Conservation (phyloP, 805 yeast genomes). For the Martiniozyma abietophila region DNA sequence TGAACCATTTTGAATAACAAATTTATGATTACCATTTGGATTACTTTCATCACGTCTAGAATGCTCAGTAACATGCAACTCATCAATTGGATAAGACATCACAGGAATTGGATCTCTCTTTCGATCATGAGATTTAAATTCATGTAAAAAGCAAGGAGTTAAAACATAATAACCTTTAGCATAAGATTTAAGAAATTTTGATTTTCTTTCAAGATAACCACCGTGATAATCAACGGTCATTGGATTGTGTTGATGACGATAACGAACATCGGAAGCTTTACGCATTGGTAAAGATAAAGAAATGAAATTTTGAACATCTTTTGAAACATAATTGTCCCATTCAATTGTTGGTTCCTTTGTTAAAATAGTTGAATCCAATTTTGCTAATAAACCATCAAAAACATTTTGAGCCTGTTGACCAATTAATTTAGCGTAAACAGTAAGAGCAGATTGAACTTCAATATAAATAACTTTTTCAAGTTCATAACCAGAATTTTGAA, state of each 20-base stretch:
- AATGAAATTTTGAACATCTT: conserved; percentile 58
- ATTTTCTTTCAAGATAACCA: conserved; percentile 80
- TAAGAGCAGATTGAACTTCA: conserved; percentile 77
- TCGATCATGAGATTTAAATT: conserved; percentile 76
- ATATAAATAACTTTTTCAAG: conserved; percentile 79
- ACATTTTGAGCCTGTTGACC: conserved; percentile 69
- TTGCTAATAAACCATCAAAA: conserved; percentile 55
- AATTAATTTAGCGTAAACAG: conserved; percentile 58
- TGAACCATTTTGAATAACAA: conserved; percentile 68
- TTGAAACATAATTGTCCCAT: conserved; percentile 76
- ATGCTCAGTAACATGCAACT: conserved; percentile 77
- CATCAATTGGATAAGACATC: conserved; percentile 71
- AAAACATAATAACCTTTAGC: conserved; percentile 85
- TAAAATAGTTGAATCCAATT: conserved; percentile 59
- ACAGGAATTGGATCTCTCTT: conserved; percentile 74
- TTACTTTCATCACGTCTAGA: conserved; percentile 57
- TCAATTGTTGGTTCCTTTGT: conserved; percentile 73
- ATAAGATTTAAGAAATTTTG: conserved; percentile 87
- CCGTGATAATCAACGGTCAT: conserved; percentile 60
- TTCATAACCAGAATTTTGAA: conserved; percentile 82
- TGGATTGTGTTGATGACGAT: conserved; percentile 62
- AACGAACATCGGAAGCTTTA: conserved; percentile 48
- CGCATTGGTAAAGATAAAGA: conserved; percentile 55
- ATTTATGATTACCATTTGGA: conserved; percentile 54
- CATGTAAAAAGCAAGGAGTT: conserved; percentile 84